Evolutionary conservation across 1,284 basidiomycete species (phyloP).

Genomic region (Tilletiopsis washingtonensis): DNA sequence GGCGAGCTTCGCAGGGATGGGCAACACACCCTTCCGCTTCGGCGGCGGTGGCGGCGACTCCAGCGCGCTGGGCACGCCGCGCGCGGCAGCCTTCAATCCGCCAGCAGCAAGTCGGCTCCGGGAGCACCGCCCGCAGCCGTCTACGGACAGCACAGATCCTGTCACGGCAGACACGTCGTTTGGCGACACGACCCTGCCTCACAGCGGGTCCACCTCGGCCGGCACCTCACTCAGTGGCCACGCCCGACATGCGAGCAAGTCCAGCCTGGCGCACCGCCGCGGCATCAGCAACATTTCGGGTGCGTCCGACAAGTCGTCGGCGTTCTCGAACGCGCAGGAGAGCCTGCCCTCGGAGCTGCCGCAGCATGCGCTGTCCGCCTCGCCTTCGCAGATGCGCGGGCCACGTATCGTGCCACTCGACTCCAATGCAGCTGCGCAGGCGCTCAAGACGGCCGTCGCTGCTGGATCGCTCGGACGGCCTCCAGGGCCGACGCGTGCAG

Average conservation of each 20-base stretch:
- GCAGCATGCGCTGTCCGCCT: too few relatives aligned
- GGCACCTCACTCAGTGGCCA: too few relatives aligned
- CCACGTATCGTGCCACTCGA: too few relatives aligned
- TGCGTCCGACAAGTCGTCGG: too few relatives aligned
- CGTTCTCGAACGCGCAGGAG: too few relatives aligned
- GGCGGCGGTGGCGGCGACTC: slow-evolving; percentile 24
- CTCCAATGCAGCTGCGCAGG: not conserved
- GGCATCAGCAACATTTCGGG: not conserved
- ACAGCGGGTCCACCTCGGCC: too few relatives aligned
- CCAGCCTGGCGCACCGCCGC: not conserved
- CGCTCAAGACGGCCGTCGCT: not conserved
- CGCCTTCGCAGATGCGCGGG: too few relatives aligned
- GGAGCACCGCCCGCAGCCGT: not conserved
- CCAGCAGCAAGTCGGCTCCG: too few relatives aligned
- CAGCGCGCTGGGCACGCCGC: not conserved
- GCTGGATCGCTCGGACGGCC: too few relatives aligned
- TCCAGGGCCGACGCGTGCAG: not conserved
- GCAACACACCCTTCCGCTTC: slow-evolving; percentile 40
- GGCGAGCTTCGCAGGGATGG: slow-evolving; percentile 30
- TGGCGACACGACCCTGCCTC: too few relatives aligned
- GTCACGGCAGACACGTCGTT: not conserved
- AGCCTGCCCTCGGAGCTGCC: too few relatives aligned
- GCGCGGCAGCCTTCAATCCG: not conserved
- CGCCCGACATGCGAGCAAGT: too few relatives aligned
- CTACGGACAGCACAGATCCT: not conserved